Base-by-base conservation (phyloP, 129 eudicot genomes). In the Centrapalus pauciflorus region DNA sequence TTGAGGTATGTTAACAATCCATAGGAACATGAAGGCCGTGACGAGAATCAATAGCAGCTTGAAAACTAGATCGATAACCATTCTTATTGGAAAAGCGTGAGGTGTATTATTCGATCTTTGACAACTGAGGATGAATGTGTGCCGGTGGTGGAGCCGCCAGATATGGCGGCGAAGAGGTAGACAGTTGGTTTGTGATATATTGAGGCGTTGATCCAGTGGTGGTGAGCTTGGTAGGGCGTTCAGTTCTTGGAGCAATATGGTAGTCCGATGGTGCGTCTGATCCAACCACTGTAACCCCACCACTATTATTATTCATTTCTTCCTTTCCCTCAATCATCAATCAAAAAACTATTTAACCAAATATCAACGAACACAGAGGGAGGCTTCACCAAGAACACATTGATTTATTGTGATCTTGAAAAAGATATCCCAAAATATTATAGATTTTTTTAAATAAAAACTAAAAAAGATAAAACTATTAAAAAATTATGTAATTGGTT, bases 211-310 rank as follows among this genome's bases (percentile, higher is more conserved):
- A 80, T 78, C 80, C 90, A 50, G 78, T 61, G 55, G 57, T 12
- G 4, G 74, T 4, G 54, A 57, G 66, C 45, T 69, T 73, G 6
- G 4, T 51, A 6, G 87, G 70, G 40, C 68, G 35, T 59, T 85
- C 96, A 49, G 83, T 79, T 76, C 91, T 85, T 0, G 89, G 92
- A 65, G 97, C 84, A 61, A 89, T 76, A 52, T 86, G 93, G 76
- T 84, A 86, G 46, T 84, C 87, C 6, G 99, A 82, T 10, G 99
- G 95, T 73, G 97, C 95, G 82, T 94, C 99, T 69, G 99, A 93
- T 82, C 86, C 88, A 74, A 86, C 90, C 67, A 94, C 97, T 66
- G 93, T 87, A 38, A 84, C 90, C 66, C 95, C n/a, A n/a, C n/a
- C 96, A 78, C 86, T 76, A 57, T 55, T 81, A 26, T 55, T 76